phyloP scores from a whole-genome alignment of 257 asterid species.

The Anisodus acutangulus region DNA sequence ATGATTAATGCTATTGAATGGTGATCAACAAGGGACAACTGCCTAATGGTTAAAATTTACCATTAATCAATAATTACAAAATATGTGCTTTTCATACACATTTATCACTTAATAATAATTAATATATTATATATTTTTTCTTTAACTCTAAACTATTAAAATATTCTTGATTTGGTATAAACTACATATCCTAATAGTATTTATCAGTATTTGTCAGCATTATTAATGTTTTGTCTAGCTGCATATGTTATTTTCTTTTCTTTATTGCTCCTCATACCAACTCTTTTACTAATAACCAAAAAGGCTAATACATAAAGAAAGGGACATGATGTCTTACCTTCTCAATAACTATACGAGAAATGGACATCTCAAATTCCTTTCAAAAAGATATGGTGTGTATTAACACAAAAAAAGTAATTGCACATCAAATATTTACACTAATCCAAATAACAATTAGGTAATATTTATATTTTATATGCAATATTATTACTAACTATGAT shows the following conservation, averaged over 20 bases:
- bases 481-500: background rate
- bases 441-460: background rate
- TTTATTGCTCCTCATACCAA: no score
- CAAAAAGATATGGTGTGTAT: background rate
- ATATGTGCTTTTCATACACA: no score
- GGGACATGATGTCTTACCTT: background rate
- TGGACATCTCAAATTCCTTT: background rate
- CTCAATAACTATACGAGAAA: background rate
- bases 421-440: background rate
- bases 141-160: background rate
- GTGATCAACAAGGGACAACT: background rate
- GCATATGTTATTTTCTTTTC: background rate
- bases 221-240: background rate
- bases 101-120: background rate
- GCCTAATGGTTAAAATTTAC: no score
- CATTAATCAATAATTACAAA: no score
- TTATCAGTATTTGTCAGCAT: background rate
- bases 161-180: background rate
- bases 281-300: background rate
- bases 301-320: background rate
- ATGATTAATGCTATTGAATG: background rate
- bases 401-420: background rate
- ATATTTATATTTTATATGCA: background rate
- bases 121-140: background rate
- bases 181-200: no score